Percentiles rank a stretch among this genome's conserved stretches.
Evolutionary conservation across 805 yeast species (phyloP).

Genomic region (Clavispora fructus): DNA sequence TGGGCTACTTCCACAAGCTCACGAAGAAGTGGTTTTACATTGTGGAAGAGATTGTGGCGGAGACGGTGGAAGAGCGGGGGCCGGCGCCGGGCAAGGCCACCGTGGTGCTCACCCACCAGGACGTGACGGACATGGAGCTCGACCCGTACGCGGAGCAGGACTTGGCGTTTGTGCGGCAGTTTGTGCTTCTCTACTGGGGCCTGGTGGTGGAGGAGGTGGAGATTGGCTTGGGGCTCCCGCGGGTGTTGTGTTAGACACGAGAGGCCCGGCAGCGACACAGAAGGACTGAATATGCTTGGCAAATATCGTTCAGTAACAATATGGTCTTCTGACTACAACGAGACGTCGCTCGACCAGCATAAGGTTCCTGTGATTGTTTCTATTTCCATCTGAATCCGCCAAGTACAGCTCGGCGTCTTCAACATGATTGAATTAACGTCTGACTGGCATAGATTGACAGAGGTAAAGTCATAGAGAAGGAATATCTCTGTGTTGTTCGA

Average conservation of each 20-base stretch:
- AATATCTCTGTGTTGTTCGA: no score
- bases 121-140: constrained; percentile 36
- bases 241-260: constrained; percentile 22
- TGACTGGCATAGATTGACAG: no score
- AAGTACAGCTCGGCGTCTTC: no score
- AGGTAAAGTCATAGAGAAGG: no score
- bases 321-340: no score
- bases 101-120: constrained; percentile 36
- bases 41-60: constrained; percentile 30
- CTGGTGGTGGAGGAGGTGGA: constrained; percentile 23
- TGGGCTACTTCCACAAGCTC: constrained; percentile 36
- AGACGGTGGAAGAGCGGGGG: constrained; percentile 17
- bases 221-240: constrained; percentile 29
- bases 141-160: constrained; percentile 39
- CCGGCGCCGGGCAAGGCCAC: constrained; percentile 9
- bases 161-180: constrained; percentile 29
- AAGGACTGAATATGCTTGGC: no score
- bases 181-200: constrained; percentile 32
- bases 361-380: no score
- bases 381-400: no score
- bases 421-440: no score
- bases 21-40: constrained; percentile 34
- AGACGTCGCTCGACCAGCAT: no score
- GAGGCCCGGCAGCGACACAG: no score
- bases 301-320: no score